Percentiles rank a stretch among this genome's conserved stretches.
phyloP scores from a whole-genome alignment of 345 rosid genomes.

The Barbarea vulgaris region DNA sequence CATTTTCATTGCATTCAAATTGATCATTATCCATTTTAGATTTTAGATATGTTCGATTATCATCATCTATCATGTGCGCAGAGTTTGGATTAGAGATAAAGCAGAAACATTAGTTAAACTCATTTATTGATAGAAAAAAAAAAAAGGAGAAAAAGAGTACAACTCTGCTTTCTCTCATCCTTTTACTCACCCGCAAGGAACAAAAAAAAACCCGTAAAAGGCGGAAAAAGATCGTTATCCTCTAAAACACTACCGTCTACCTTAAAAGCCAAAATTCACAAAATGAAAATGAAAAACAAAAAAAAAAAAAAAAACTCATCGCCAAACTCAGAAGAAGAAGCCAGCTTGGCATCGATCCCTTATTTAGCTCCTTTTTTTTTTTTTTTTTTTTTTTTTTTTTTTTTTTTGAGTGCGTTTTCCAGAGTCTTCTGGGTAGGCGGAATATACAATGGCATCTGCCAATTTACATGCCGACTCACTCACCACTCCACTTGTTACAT shows the following conservation, averaged over 20 bases:
- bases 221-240: constrained; percentile 44
- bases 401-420: not conserved
- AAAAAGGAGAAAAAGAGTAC: constrained; percentile 20
- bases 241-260: constrained; percentile 36
- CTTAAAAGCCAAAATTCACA: not conserved
- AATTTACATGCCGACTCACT: constrained; percentile 26
- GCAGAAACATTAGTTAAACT: not conserved
- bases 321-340: constrained; percentile 34
- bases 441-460: constrained; percentile 17
- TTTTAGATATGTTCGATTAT: not conserved
- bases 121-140: constrained; percentile 14
- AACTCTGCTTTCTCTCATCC: constrained; percentile 32
- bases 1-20: not conserved
- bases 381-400: too few relatives aligned
- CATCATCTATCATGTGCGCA: not conserved
- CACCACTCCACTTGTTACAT: constrained; percentile 5
- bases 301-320: constrained; percentile 28
- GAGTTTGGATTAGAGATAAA: not conserved
- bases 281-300: not conserved
- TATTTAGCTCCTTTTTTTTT: constrained; percentile 37
- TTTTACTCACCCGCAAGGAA: constrained; percentile 28
- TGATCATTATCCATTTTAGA: not conserved
- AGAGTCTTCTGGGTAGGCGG: constrained; percentile 27
- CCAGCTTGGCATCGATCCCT: not conserved
- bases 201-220: constrained; percentile 39